Evolutionary conservation across 768 basidiomycete genomes (phyloP).

Genomic region (Rhodosporidiobolus odoratus): DNA sequence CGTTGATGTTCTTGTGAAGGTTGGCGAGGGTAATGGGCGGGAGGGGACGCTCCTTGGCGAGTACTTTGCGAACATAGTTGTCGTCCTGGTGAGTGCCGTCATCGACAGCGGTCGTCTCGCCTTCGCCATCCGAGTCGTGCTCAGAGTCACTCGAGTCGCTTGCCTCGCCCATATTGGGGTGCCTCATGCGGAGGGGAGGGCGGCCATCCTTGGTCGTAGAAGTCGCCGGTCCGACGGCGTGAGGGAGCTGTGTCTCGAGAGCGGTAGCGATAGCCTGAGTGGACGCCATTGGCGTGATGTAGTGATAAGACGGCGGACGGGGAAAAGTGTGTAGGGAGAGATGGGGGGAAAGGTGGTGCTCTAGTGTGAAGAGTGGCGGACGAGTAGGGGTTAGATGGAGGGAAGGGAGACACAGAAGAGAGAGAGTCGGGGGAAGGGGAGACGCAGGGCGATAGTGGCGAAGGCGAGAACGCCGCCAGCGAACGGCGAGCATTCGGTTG

Average conservation of each 20-base stretch:
- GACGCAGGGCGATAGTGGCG: too few species aligned
- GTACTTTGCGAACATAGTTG: slow-evolving; percentile 49
- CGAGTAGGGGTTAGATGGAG: too few species aligned
- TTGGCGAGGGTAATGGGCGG: slow-evolving; percentile 49
- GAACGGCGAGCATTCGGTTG: too few species aligned
- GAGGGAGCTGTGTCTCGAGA: neutral
- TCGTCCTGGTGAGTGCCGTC: slow-evolving; percentile 21
- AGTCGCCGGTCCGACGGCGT: neutral
- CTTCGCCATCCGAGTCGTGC: slow-evolving; percentile 30
- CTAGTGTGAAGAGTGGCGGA: too few species aligned
- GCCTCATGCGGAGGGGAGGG: neutral
- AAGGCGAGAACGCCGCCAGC: too few species aligned
- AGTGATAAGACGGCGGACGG: too few species aligned
- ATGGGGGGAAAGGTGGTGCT: too few species aligned
- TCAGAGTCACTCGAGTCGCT: neutral
- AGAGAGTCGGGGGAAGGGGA: too few species aligned
- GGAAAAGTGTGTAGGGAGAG: too few species aligned
- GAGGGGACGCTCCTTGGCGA: slow-evolving; percentile 49
- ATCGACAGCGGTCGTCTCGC: slow-evolving; percentile 38
- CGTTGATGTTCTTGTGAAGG: slow-evolving; percentile 44
- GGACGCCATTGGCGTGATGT: too few species aligned
- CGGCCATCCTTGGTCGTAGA: neutral
- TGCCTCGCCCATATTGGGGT: too few species aligned
- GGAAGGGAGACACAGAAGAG: too few species aligned
- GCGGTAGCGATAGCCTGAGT: neutral